These are phyloP conservation scores for Pistacia atlantica DNA, from an alignment of 345 rosid genomes.

Conservation along the genomic window DNA sequence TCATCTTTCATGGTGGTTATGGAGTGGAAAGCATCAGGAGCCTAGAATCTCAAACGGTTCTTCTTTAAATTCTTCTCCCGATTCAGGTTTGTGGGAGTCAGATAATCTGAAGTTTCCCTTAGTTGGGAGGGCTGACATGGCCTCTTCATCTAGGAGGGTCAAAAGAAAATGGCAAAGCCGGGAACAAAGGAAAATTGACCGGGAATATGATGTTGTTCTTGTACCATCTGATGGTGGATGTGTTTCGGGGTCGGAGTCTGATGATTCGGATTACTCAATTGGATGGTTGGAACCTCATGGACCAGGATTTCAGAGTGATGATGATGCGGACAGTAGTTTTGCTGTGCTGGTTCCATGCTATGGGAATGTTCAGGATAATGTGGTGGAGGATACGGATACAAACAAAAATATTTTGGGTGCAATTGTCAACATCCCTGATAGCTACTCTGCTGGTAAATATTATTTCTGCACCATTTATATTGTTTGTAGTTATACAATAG, in stretches of 20 bases:
- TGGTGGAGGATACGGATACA: conserved; percentile 33
- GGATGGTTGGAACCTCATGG: conserved; percentile 91
- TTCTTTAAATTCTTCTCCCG: conserved; percentile 40
- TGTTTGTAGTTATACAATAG: background rate
- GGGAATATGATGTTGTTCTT: conserved; percentile 69
- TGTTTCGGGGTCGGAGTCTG: conserved; percentile 76
- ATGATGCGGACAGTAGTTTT: conserved; percentile 61
- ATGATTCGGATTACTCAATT: conserved; percentile 70
- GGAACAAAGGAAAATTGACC: conserved; percentile 67
- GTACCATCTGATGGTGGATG: conserved; percentile 82
- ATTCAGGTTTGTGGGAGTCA: conserved; percentile 46
- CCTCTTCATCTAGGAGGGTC: conserved; percentile 55
- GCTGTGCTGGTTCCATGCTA: conserved; percentile 79
- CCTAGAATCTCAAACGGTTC: conserved; percentile 46
- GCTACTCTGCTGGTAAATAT: conserved; percentile 49
- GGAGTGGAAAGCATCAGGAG: conserved; percentile 61
- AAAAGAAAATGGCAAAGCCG: conserved; percentile 70
- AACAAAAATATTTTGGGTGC: conserved; percentile 41
- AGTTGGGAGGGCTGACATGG: conserved; percentile 33
- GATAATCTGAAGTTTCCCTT: conserved; percentile 64
- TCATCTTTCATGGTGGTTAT: conserved; percentile 65
- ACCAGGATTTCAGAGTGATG: conserved; percentile 58
- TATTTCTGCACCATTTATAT: background rate
- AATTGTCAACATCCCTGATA: conserved; percentile 42
- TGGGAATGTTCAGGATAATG: conserved; percentile 40